Percentiles rank a stretch among this genome's conserved stretches.
Conservation (phyloP, 23 red algal genomes). For the Gracilaria domingensis region DNA sequence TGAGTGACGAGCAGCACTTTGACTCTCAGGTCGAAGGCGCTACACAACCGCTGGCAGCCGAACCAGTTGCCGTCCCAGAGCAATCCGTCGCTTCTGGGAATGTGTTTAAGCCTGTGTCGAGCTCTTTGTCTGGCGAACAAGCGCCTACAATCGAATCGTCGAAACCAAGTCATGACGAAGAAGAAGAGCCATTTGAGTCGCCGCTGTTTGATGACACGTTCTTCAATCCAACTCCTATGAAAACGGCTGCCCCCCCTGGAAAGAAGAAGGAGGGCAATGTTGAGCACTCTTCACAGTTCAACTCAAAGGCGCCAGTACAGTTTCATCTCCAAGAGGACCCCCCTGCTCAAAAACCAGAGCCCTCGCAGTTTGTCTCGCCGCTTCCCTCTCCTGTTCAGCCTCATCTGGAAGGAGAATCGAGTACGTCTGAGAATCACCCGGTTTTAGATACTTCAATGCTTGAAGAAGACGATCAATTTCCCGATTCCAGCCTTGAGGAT, state of each 20-base stretch:
- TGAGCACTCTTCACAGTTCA: background rate
- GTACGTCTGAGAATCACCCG: background rate
- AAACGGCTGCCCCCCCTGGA: background rate
- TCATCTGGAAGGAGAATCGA: background rate
- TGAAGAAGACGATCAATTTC: background rate
- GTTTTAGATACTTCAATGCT: background rate
- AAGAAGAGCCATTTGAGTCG: slow-evolving; percentile 1
- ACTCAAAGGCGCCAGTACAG: background rate
- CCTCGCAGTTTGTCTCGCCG: background rate
- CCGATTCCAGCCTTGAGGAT: background rate
- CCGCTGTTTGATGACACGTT: background rate
- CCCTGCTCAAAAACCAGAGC: background rate
- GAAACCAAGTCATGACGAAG: background rate
- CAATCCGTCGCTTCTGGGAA: background rate
- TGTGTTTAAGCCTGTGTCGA: background rate
- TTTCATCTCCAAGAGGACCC: background rate
- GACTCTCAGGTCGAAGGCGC: background rate
- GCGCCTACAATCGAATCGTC: background rate
- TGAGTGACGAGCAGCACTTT: background rate
- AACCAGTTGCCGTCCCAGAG: background rate
- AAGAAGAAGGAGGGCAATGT: background rate
- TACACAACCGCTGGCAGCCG: background rate
- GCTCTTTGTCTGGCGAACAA: background rate
- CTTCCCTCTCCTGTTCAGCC: background rate
- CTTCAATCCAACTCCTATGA: background rate